These are phyloP conservation scores for Cadophora sp. DNA, from an alignment of 2,329 filamentous ascomycete species.

Conservation along the genomic window DNA sequence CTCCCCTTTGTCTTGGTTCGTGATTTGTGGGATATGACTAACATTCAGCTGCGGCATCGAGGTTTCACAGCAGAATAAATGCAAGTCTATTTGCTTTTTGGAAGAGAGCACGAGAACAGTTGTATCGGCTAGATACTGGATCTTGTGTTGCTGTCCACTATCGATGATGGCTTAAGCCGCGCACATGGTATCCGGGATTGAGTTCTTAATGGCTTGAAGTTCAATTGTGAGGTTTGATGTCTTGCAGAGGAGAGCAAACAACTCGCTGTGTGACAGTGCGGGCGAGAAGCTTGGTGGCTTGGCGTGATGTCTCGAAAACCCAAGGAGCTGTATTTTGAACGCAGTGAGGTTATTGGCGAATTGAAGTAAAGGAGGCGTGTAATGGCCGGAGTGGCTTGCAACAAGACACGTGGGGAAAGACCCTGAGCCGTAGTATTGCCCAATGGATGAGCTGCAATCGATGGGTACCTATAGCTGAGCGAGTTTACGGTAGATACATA, in stretches of 20 bases:
- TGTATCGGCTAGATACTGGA: slow-evolving; percentile 1
- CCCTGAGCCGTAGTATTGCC: neutral
- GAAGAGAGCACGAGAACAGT: neutral
- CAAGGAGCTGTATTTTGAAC: neutral
- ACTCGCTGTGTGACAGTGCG: neutral
- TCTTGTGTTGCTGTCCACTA: neutral
- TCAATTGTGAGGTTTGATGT: neutral
- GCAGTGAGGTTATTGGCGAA: neutral
- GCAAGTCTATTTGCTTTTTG: neutral
- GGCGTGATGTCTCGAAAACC: neutral
- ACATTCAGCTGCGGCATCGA: neutral
- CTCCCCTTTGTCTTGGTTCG: too few species aligned
- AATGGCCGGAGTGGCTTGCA: neutral
- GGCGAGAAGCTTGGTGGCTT: slow-evolving; percentile 4
- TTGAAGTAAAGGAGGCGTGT: neutral
- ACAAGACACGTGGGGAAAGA: neutral
- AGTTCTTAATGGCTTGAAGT: neutral
- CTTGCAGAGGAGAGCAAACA: slow-evolving; percentile 1
- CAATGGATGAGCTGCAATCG: neutral
- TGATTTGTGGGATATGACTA: too few species aligned
- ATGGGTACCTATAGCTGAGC: neutral
- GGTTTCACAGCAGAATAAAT: neutral
- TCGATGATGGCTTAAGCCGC: neutral
- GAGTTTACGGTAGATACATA: neutral
- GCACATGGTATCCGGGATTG: neutral